Evolutionary conservation across 495 filamentous ascomycete species (phyloP).

Genomic region (Neurospora terricola): DNA sequence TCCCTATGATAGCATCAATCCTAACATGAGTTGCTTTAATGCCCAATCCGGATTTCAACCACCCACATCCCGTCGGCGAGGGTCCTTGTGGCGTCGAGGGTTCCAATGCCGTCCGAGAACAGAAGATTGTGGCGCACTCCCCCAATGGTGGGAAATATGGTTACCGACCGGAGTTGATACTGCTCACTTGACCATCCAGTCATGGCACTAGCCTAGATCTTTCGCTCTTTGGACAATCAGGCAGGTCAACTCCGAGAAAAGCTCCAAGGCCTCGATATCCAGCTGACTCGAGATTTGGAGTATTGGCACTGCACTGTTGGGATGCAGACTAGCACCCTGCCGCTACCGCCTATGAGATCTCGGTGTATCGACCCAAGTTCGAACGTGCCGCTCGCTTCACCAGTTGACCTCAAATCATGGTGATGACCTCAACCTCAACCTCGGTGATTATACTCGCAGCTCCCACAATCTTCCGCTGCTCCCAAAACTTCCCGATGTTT

Average conservation of each 20-base stretch:
- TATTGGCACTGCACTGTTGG: not conserved
- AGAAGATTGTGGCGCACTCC: not conserved
- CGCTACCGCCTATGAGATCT: not conserved
- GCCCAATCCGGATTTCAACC: not conserved
- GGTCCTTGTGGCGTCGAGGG: not conserved
- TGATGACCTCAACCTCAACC: not conserved
- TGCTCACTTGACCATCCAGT: not conserved
- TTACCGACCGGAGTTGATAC: not conserved
- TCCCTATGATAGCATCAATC: not conserved
- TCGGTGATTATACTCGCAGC: not conserved
- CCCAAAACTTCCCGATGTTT: not conserved
- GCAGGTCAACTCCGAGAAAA: not conserved
- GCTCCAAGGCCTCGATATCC: not conserved
- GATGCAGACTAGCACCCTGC: not conserved
- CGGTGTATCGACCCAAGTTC: not conserved
- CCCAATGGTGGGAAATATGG: not conserved
- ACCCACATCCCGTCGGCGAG: not conserved
- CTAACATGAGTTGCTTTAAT: not conserved
- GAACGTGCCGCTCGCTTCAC: not conserved
- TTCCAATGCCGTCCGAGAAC: not conserved
- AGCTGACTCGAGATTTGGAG: not conserved
- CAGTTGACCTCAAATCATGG: not conserved
- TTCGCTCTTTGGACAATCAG: not conserved
- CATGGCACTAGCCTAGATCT: not conserved
- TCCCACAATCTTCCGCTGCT: not conserved